phyloP scores from a whole-genome alignment of 1,139 yeast species.

The Magnusiomyces paraingens region DNA sequence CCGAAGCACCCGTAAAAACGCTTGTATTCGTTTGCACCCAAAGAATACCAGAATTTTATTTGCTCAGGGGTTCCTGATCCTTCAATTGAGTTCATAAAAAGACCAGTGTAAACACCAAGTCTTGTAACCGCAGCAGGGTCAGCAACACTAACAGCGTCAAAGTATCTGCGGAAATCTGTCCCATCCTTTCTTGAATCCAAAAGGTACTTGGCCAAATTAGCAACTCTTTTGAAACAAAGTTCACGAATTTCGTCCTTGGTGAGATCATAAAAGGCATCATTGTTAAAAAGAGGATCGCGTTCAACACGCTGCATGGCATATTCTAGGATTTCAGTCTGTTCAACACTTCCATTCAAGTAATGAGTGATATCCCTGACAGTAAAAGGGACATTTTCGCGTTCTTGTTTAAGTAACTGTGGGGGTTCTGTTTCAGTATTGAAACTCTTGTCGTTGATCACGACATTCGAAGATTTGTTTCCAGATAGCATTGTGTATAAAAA shows the following conservation, averaged over 20 bases:
- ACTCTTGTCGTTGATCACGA: conserved; percentile 27
- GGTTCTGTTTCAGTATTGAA: conserved; percentile 22
- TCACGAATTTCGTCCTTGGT: conserved; percentile 44
- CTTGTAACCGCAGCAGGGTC: conserved; percentile 61
- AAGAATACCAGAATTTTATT: conserved; percentile 59
- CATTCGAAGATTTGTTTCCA: conserved; percentile 25
- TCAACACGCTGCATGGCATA: conserved; percentile 41
- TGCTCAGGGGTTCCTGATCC: conserved; percentile 64
- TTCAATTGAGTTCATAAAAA: conserved; percentile 57
- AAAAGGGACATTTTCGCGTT: conserved; percentile 39
- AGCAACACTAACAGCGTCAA: conserved; percentile 37
- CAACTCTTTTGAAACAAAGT: conserved; percentile 42
- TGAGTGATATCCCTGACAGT: conserved; percentile 39
- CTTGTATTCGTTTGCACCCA: conserved; percentile 57
- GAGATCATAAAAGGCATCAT: conserved; percentile 43
- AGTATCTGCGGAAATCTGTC: conserved; percentile 25
- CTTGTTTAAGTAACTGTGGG: conserved; percentile 30
- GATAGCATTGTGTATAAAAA: neutral
- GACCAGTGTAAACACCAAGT: conserved; percentile 60
- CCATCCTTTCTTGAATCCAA: conserved; percentile 31
- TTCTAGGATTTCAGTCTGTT: conserved; percentile 38
- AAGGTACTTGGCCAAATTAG: conserved; percentile 39
- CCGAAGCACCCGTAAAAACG: conserved; percentile 83
- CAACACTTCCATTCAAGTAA: conserved; percentile 46
- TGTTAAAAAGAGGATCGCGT: conserved; percentile 45